These are phyloP conservation scores for Hypoxylon sp. DNA, from an alignment of 2,329 filamentous ascomycete species.

Conservation along the genomic window DNA sequence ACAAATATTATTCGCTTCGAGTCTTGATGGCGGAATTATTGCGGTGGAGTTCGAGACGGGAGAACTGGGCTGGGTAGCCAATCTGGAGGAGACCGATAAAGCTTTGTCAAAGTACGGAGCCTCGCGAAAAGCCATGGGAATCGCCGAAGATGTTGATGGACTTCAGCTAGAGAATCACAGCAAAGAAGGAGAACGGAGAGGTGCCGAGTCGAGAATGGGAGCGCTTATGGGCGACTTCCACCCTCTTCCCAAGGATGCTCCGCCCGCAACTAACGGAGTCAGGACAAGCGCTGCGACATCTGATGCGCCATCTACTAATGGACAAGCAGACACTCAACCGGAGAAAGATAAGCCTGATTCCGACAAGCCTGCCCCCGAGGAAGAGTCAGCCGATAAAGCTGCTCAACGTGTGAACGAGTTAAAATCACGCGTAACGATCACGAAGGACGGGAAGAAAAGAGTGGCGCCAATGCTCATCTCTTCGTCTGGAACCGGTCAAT, in stretches of 20 bases:
- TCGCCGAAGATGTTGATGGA: constrained; percentile 92
- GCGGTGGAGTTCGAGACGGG: constrained; percentile 84
- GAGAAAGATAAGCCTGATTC: constrained; percentile 53
- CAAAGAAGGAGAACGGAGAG: constrained; percentile 89
- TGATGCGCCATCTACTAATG: constrained; percentile 54
- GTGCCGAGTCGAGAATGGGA: constrained; percentile 94
- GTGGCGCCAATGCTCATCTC: constrained; percentile 93
- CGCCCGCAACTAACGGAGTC: constrained; percentile 62
- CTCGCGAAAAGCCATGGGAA: constrained; percentile 86
- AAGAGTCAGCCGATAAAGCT: constrained; percentile 65
- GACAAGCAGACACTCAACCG: constrained; percentile 46
- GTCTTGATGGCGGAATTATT: constrained; percentile 89
- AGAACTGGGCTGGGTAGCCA: constrained; percentile 90
- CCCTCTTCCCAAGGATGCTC: constrained; percentile 63
- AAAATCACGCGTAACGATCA: constrained; percentile 93
- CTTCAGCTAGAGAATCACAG: constrained; percentile 89
- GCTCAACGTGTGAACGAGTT: constrained; percentile 69
- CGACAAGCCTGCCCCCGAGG: constrained; percentile 50
- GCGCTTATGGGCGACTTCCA: constrained; percentile 93
- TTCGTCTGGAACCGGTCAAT: constrained; percentile 86
- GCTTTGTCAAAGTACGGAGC: constrained; percentile 92
- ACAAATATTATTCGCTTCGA: constrained; percentile 84
- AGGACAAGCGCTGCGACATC: constrained; percentile 57
- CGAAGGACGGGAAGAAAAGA: constrained; percentile 96
- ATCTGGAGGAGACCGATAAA: constrained; percentile 89